phyloP scores from a whole-genome alignment of 176 grass and related monocot species.

The Musa troglodytarum region DNA sequence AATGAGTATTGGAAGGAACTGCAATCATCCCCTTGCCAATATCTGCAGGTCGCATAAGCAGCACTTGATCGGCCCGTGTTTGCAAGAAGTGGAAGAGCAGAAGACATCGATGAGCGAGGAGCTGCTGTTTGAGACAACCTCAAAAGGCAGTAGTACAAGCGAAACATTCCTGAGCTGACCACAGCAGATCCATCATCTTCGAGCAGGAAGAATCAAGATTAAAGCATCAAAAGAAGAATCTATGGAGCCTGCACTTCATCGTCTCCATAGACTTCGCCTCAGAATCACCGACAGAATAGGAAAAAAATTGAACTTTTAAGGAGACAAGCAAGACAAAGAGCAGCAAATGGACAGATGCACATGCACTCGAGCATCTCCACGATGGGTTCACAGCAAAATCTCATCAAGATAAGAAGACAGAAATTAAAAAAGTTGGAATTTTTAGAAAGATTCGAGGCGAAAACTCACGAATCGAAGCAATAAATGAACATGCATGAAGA shows the following conservation, averaged over 20 bases:
- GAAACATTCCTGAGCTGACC: too few species aligned
- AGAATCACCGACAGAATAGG: neutral
- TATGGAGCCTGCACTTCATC: neutral
- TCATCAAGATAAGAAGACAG: neutral
- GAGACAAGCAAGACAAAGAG: neutral
- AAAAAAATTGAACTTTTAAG: neutral
- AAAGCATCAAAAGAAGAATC: neutral
- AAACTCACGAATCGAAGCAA: neutral
- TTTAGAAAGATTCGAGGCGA: neutral
- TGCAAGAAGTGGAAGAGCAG: too few species aligned
- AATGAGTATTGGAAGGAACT: too few species aligned
- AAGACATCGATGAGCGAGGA: too few species aligned
- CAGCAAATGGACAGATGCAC: neutral
- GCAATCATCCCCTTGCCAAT: too few species aligned
- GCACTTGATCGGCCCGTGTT: too few species aligned
- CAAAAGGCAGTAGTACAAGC: too few species aligned
- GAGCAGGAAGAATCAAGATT: too few species aligned
- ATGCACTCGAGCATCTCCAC: neutral
- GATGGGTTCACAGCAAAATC: neutral
- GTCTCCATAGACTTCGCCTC: neutral
- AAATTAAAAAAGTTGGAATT: neutral
- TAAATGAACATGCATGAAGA: neutral
- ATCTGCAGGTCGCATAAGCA: too few species aligned
- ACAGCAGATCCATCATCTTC: too few species aligned
- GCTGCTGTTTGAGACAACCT: too few species aligned